Evolutionary conservation across 2,329 filamentous ascomycete species (phyloP).

Genomic region (Cryphonectria japonica): DNA sequence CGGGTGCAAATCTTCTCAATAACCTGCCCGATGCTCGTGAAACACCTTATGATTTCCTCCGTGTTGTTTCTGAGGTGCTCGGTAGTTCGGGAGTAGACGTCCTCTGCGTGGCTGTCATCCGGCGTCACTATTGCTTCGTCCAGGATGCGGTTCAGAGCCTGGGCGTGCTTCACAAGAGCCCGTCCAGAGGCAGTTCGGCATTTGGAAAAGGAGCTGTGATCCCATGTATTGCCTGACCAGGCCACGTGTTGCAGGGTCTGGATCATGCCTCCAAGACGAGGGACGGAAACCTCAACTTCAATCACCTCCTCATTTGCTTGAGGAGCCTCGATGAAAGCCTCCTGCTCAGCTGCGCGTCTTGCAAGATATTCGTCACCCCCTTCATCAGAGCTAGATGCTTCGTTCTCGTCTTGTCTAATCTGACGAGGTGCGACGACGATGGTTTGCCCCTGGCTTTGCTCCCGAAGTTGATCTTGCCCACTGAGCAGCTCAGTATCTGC

Average conservation of each 20-base stretch:
- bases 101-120: neutral
- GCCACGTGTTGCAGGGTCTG: conserved; percentile 20
- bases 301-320: neutral
- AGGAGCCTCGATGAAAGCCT: conserved; percentile 23
- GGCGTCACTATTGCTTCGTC: neutral
- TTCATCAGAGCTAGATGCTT: neutral
- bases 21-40: conserved; percentile 7
- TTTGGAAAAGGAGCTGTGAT: neutral
- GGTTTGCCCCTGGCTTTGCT: neutral
- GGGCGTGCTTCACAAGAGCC: conserved; percentile 1
- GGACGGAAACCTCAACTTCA: conserved; percentile 10
- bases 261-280: conserved; percentile 21
- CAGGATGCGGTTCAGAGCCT: conserved; percentile 16
- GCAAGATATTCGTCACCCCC: neutral
- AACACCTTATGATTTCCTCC: neutral
- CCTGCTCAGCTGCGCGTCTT: conserved; percentile 5
- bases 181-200: conserved; percentile 12
- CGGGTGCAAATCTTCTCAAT: conserved; percentile 18
- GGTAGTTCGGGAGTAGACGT: neutral
- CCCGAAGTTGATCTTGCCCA: neutral
- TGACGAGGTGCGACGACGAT: neutral
- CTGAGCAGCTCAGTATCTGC: neutral
- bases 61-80: conserved; percentile 12
- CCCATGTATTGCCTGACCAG: conserved; percentile 19
- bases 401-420: neutral